phyloP scores from a whole-genome alignment of 1,139 yeast species.

The Yamadazyma jaroonii region DNA sequence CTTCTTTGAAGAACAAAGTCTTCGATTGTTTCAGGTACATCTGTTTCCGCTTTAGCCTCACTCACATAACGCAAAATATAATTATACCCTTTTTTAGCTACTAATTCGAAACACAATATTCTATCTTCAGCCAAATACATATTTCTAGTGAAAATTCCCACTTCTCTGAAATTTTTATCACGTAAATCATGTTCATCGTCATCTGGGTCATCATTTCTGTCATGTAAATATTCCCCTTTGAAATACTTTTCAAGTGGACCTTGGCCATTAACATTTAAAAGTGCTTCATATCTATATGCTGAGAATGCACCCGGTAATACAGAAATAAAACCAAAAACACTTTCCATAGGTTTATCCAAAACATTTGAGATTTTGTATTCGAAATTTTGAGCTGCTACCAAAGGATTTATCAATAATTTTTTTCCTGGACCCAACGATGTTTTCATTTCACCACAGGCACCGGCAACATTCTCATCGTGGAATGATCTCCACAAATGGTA shows the following conservation, averaged over 20 bases:
- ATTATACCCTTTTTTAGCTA: conserved; percentile 60
- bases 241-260: conserved; percentile 80
- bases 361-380: conserved; percentile 83
- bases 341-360: conserved; percentile 80
- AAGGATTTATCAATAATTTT: conserved; percentile 59
- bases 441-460: conserved; percentile 84
- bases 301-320: conserved; percentile 86
- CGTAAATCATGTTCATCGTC: conserved; percentile 45
- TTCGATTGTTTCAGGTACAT: conserved; percentile 72
- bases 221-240: conserved; percentile 72
- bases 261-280: conserved; percentile 59
- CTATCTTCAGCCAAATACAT: conserved; percentile 88
- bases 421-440: conserved; percentile 62
- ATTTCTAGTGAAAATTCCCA: conserved; percentile 74
- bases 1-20: conserved; percentile 77
- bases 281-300: conserved; percentile 75
- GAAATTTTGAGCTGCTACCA: conserved; percentile 82
- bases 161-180: conserved; percentile 42
- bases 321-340: conserved; percentile 77
- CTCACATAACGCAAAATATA: conserved; percentile 73
- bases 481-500: conserved; percentile 76
- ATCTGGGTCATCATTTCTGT: conserved; percentile 38
- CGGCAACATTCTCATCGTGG: conserved; percentile 74
- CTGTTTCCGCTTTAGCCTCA: conserved; percentile 78
- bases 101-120: conserved; percentile 76